phyloP scores from a whole-genome alignment of 441 rosid genomes.

The Sinapis alba region DNA sequence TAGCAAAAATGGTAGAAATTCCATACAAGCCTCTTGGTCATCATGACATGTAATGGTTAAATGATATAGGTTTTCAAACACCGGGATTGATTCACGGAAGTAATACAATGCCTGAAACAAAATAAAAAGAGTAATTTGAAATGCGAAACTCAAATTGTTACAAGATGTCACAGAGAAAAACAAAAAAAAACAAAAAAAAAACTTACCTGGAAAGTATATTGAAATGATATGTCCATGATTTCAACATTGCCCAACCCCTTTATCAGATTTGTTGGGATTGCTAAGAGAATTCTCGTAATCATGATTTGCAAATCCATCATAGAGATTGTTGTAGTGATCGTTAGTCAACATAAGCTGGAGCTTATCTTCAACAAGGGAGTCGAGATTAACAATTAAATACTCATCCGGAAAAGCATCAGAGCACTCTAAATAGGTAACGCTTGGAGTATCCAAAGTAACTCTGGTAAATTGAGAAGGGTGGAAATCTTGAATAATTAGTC shows the following conservation, averaged over 20 bases:
- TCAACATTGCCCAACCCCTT: neutral
- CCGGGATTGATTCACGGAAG: neutral
- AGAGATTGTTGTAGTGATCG: neutral
- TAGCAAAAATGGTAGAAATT: neutral
- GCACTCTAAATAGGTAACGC: neutral
- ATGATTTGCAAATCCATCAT: neutral
- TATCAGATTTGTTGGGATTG: neutral
- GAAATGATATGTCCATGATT: neutral
- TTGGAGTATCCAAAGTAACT: neutral
- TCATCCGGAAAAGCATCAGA: neutral
- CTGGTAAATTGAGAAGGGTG: neutral
- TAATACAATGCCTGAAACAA: neutral
- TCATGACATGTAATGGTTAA: neutral
- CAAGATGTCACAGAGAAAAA: neutral
- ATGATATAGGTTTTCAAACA: neutral
- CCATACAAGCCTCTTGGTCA: neutral
- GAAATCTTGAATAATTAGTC: neutral
- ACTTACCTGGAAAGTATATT: neutral
- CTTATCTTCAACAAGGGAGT: constrained; percentile 21
- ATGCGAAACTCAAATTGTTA: neutral
- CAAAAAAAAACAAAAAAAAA: neutral
- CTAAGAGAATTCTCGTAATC: neutral
- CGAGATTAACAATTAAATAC: neutral
- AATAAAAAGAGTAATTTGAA: neutral
- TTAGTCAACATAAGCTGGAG: neutral